Conservation (phyloP, 164 flowering plant species). For the Vitis riparia region DNA sequence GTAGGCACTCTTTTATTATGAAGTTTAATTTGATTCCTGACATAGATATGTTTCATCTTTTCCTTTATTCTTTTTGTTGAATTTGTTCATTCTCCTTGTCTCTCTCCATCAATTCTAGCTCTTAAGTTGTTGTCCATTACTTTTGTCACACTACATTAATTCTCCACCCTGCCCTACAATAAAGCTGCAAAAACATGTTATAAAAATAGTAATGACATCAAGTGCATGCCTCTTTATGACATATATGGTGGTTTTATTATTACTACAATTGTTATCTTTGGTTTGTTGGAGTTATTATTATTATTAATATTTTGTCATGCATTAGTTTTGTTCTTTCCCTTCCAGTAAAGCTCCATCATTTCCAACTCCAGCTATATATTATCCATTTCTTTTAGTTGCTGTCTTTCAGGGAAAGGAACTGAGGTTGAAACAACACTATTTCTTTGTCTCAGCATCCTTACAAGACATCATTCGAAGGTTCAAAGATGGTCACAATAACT, state of each 20-base stretch:
- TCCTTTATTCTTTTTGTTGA: too few species aligned
- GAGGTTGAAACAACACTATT: constrained; percentile 66
- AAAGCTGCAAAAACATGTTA: too few species aligned
- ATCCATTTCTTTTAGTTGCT: constrained; percentile 3
- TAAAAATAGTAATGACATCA: too few species aligned
- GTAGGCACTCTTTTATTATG: neutral
- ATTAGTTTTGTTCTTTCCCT: neutral
- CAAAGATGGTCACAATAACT: constrained; percentile 43
- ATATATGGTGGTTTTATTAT: too few species aligned
- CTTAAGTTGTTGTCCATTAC: too few species aligned
- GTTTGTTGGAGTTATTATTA: neutral
- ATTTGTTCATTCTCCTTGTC: too few species aligned
- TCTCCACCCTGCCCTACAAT: too few species aligned
- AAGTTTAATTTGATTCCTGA: neutral
- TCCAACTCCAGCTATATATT: neutral
- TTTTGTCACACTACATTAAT: too few species aligned
- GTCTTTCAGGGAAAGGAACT: constrained; percentile 56
- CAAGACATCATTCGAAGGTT: constrained; percentile 66
- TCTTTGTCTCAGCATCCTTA: constrained; percentile 58
- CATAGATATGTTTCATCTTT: neutral
- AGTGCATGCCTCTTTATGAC: too few species aligned
- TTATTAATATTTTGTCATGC: neutral
- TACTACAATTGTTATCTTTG: too few species aligned
- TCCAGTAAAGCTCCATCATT: neutral
- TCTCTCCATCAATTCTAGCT: too few species aligned